phyloP scores from a whole-genome alignment of 1,284 basidiomycete genomes.

The Ganoderma sinense region DNA sequence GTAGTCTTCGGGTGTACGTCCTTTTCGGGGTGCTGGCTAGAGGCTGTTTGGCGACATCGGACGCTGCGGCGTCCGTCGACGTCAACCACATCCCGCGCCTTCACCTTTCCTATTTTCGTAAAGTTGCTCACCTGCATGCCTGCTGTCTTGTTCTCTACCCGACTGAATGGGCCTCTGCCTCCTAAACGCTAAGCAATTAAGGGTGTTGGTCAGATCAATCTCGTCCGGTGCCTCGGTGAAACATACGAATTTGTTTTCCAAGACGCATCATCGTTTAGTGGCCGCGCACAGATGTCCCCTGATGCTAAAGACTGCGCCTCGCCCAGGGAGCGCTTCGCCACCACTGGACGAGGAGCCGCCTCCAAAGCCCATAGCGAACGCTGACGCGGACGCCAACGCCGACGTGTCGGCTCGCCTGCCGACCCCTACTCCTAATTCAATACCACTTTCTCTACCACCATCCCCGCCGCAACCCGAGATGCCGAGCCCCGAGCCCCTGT shows the following conservation, averaged over 20 bases:
- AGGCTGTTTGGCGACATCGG: background rate
- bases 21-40: background rate
- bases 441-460: background rate
- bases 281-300: conserved; percentile 8
- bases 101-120: background rate
- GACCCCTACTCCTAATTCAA: background rate
- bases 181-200: background rate
- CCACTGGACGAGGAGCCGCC: conserved; percentile 10
- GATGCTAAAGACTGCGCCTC: conserved; percentile 21
- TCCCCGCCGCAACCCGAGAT: background rate
- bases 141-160: background rate
- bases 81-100: background rate
- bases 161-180: background rate
- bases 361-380: background rate
- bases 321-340: conserved; percentile 17
- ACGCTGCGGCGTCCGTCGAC: background rate
- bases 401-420: background rate
- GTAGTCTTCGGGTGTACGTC: background rate
- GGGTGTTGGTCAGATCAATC: background rate
- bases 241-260: background rate
- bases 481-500: background rate
- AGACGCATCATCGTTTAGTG: background rate
- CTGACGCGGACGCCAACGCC: conserved; percentile 1
- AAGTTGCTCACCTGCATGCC: background rate
- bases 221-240: background rate